Evolutionary conservation across 345 rosid genomes (phyloP), one percentile per base, ranked within the genome.

Genomic region (Durio zibethinus): DNA sequence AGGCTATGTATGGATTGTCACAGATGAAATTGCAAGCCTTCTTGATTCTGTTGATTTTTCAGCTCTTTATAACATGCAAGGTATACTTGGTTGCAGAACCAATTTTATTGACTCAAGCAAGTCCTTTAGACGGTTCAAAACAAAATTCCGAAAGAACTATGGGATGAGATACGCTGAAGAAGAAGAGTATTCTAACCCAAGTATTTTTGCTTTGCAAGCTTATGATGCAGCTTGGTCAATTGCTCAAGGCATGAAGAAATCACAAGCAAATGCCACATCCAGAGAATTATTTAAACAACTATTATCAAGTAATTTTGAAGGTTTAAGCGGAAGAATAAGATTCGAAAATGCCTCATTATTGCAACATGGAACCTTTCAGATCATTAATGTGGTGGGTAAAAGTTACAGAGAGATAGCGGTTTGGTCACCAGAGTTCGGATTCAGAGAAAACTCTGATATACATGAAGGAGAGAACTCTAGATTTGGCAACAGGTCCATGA

Each of bases 151-250:
- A 4, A 77, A 53, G 61, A 38, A 38, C 50, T 82, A 80, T 47
- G 69, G 67, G 31, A 27, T 35, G 33, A 70, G 69, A 25, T 68
- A 82, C 50, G 78, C 81, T 20, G 57, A 47, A 53, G 85, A 82
- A 48, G 87, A 76, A 68, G 83, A 82, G 70, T 20, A 75, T 29
- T 76, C 77, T 2, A 76, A 56, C 25, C 84, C 82, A 10, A 82
- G 85, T 59, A 40, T 75, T 43, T 80, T 72, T 25, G 82, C 84
- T 4, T 72, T 85, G 11, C 79, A 65, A 36, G 83, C 84, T 77
- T 82, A 85, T 38, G 87, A 85, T 78, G 87, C 87, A 43, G 40
- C 66, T 31, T 47, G 79, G 77, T 54, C 79, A 1, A 12, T 82
- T 54, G 82, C 72, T 16, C 74, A 43, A 62, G 80, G 84, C 65